phyloP scores from a whole-genome alignment of 2,329 filamentous ascomycete species.

The Phialophora chinensis region DNA sequence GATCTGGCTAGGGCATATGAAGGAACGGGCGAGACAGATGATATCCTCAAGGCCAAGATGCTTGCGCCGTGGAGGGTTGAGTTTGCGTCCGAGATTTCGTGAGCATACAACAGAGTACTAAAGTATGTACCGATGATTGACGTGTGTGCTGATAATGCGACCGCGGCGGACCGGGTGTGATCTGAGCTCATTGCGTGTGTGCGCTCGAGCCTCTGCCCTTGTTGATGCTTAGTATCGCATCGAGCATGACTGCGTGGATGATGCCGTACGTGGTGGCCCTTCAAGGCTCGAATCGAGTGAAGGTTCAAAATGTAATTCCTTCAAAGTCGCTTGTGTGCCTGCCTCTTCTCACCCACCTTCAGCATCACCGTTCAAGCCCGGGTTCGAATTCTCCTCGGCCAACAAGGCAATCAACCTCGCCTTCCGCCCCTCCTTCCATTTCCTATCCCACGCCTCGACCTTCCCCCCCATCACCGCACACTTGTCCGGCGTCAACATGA shows the following conservation, averaged over 20 bases:
- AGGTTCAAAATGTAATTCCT: no score
- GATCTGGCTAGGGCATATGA: constrained; percentile 77
- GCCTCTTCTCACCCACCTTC: constrained; percentile 39
- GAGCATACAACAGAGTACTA: neutral
- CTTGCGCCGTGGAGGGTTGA: constrained; percentile 75
- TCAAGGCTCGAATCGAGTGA: neutral
- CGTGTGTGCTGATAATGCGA: neutral
- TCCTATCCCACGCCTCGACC: constrained; percentile 78
- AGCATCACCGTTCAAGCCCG: neutral
- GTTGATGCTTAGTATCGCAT: neutral
- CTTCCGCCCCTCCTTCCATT: constrained; percentile 76
- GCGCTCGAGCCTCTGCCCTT: neutral
- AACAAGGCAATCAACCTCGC: constrained; percentile 67
- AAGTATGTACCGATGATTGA: neutral
- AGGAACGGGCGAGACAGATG: constrained; percentile 71
- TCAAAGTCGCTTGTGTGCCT: no score
- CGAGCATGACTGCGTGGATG: neutral
- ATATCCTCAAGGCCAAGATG: constrained; percentile 78
- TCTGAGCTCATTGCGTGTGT: neutral
- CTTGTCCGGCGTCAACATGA: constrained; percentile 75
- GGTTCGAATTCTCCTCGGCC: constrained; percentile 34
- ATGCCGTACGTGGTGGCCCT: neutral
- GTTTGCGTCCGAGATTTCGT: constrained; percentile 18
- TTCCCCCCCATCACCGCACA: constrained; percentile 84
- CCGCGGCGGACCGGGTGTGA: neutral